phyloP scores from a whole-genome alignment of 1,284 basidiomycete genomes.

The Somion occarium region DNA sequence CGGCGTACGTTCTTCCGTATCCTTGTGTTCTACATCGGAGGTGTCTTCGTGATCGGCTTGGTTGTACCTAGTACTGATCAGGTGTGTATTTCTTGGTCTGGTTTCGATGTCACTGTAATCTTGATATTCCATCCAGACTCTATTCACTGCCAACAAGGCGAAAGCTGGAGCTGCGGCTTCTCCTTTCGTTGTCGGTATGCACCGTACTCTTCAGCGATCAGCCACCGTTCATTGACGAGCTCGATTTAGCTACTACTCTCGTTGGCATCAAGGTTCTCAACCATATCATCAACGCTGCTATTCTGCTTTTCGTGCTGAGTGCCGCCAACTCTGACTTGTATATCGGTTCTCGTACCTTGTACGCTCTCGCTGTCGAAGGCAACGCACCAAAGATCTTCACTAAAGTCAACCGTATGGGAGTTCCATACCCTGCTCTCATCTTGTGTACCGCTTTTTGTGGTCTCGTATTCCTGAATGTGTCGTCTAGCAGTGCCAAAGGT shows the following conservation, averaged over 20 bases:
- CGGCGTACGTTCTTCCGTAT: slow-evolving; percentile 53
- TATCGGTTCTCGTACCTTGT: slow-evolving; percentile 59
- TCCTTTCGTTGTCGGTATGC: slow-evolving; percentile 70
- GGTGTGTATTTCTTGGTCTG: slow-evolving; percentile 20
- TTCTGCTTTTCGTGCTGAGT: slow-evolving; percentile 71
- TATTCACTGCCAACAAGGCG: slow-evolving; percentile 56
- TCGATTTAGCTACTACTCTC: slow-evolving; percentile 39
- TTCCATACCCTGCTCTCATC: slow-evolving; percentile 35
- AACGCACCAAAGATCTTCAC: slow-evolving; percentile 64
- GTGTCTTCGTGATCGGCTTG: slow-evolving; percentile 65
- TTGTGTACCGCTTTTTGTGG: slow-evolving; percentile 54
- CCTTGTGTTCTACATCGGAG: slow-evolving; percentile 68
- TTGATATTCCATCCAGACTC: too few relatives aligned
- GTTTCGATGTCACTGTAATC: background rate
- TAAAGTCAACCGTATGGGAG: slow-evolving; percentile 37
- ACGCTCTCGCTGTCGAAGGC: slow-evolving; percentile 63
- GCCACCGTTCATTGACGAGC: slow-evolving; percentile 20
- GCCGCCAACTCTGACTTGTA: slow-evolving; percentile 69
- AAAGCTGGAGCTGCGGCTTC: slow-evolving; percentile 67
- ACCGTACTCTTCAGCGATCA: slow-evolving; percentile 30
- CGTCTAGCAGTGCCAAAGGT: slow-evolving; percentile 49
- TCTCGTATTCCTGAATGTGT: slow-evolving; percentile 61
- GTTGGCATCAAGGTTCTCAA: slow-evolving; percentile 59
- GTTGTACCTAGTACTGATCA: slow-evolving; percentile 43
- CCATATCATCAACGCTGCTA: slow-evolving; percentile 69